Conservation (phyloP, 2,329 filamentous ascomycete species). For the Polytolypa hystricis region DNA sequence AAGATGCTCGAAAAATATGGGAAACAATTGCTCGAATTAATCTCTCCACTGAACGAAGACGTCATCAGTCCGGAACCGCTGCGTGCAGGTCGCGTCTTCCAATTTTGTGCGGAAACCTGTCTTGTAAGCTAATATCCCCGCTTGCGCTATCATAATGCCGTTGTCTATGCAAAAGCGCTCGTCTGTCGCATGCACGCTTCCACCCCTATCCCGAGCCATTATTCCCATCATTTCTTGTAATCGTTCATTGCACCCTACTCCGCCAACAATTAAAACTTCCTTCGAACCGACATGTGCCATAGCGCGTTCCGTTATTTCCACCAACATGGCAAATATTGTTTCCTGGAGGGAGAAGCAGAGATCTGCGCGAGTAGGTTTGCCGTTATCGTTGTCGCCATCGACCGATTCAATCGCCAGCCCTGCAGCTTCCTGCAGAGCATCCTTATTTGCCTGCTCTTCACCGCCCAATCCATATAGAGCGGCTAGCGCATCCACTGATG, state of each 20-base stretch:
- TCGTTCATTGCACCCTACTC: slow-evolving; percentile 88
- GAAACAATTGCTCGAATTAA: no score
- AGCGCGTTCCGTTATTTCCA: slow-evolving; percentile 94
- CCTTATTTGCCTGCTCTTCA: slow-evolving; percentile 42
- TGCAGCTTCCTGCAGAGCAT: slow-evolving; percentile 9
- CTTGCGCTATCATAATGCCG: slow-evolving; percentile 98
- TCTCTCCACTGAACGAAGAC: slow-evolving; percentile 71
- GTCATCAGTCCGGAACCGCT: slow-evolving; percentile 72
- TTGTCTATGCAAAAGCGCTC: slow-evolving; percentile 99
- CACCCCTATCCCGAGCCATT: slow-evolving; percentile 82
- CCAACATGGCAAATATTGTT: slow-evolving; percentile 91
- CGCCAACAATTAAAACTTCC: slow-evolving; percentile 93
- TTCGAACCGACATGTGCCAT: slow-evolving; percentile 93
- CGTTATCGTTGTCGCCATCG: slow-evolving; percentile 13
- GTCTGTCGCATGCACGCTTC: slow-evolving; percentile 87
- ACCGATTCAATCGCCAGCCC: slow-evolving; percentile 3
- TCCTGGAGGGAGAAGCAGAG: slow-evolving; percentile 93
- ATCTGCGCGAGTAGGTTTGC: slow-evolving; percentile 59
- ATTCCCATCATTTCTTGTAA: slow-evolving; percentile 97
- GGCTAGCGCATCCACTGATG: slow-evolving; percentile 69
- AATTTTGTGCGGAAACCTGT: slow-evolving; percentile 68
- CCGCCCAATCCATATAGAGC: slow-evolving; percentile 33
- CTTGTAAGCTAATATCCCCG: slow-evolving; percentile 73
- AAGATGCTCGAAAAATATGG: no score
- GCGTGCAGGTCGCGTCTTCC: slow-evolving; percentile 73